Percentiles rank a stretch among this genome's conserved stretches.
Evolutionary conservation across 345 rosid genomes (phyloP).

Genomic region (Laguncularia racemosa): DNA sequence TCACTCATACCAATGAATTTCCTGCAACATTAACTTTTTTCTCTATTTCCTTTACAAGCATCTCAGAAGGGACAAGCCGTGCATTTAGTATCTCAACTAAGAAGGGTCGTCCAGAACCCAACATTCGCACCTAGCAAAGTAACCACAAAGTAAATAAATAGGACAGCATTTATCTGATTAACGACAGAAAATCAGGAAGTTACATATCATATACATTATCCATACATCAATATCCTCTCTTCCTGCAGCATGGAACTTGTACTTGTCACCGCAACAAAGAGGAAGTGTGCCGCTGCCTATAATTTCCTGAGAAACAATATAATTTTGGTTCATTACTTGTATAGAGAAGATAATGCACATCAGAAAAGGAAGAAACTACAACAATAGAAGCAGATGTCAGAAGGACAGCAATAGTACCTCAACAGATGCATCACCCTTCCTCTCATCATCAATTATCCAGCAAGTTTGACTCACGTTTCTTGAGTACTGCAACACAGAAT

Average conservation of each 20-base stretch:
- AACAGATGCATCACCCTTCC: conserved; percentile 93
- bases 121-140: conserved; percentile 80
- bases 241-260: conserved; percentile 99
- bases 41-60: conserved; percentile 51
- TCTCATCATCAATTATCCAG: conserved; percentile 95
- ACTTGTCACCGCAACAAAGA: conserved; percentile 60
- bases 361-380: conserved; percentile 6
- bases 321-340: conserved; percentile 4
- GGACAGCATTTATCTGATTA: conserved; percentile 7
- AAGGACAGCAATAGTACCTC: conserved; percentile 44
- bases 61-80: conserved; percentile 59
- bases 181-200: conserved; percentile 1
- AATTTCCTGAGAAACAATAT: conserved; percentile 49
- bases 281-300: conserved; percentile 77
- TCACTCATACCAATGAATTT: conserved; percentile 52
- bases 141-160: conserved; percentile 16
- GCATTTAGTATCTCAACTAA: conserved; percentile 87
- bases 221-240: conserved; percentile 97
- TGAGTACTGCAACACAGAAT: conserved; percentile 50
- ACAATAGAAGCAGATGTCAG: neutral
- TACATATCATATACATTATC: neutral
- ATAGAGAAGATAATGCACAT: neutral
- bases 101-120: conserved; percentile 99
- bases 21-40: conserved; percentile 53
- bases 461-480: conserved; percentile 94